Base-by-base conservation (phyloP, 1,139 yeast genomes). In the Yamadazyma buinensis region DNA sequence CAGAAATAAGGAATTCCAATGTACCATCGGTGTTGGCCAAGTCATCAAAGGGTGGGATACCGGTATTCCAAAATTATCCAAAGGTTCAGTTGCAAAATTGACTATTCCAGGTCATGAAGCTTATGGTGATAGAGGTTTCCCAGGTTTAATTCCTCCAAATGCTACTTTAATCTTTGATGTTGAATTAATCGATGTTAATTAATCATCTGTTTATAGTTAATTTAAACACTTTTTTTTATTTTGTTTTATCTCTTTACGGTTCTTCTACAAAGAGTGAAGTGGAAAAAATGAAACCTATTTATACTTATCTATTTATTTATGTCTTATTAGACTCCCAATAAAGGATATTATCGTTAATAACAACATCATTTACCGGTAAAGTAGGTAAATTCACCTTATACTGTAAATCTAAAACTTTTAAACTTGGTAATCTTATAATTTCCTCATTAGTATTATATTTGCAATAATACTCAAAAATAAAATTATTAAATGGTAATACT, bases 1-100 rank as follows among this genome's bases (percentile, higher is more conserved):
- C 71, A 82, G 97, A 67, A 94, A 95, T 54, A 76, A 81, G 64
- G 97, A 97, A 46, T 90, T 92, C 80, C 87, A 86, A 61, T 84
- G 95, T 64, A 69, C 71, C 62, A 84, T 90, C 60, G 97, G 97
- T 59, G 95, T 85, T 48, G 97, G 97, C 42, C 95, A 84, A 67
- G 97, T 90, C 47, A 90, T 90, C 66, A 76, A 78, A 54, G 97
- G 97, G 45, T 90, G 97, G 97, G 97, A 90, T 59, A 84, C 79
- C 56, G 95, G 84, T 44, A 85, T 87, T 57, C 95, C 95, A 39
- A 81, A 87, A 64, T 76, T 92, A 63, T 84, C 95, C 39, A 75
- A 88, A 39, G 97, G 97, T 49, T 87, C 94, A 64, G 84, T 83
- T 70, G 95, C 97, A 37, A 76, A 83, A 58, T 72, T 92, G 59